phyloP scores from a whole-genome alignment of 768 basidiomycete genomes.

The Leccinum obscurum region DNA sequence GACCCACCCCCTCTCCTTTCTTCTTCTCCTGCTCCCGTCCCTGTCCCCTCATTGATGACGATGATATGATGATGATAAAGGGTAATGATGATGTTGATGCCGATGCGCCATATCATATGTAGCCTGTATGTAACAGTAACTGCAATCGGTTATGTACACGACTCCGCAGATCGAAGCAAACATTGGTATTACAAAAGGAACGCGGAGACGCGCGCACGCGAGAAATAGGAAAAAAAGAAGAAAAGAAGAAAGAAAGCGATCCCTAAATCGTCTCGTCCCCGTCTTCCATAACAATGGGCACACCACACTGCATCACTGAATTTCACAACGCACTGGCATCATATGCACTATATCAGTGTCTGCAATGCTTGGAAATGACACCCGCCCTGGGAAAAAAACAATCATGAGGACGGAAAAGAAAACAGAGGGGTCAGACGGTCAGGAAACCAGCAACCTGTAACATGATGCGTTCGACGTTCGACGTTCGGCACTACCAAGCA shows the following conservation, averaged over 20 bases:
- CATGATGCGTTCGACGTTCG: not conserved
- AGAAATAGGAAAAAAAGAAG: not conserved
- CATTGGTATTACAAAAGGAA: not conserved
- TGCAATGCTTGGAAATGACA: conserved; percentile 4
- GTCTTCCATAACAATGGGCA: conserved; percentile 26
- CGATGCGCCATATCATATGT: not conserved
- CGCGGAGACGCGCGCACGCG: not conserved
- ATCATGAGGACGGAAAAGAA: not conserved
- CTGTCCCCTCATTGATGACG: conserved; percentile 17
- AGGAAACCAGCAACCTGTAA: not conserved
- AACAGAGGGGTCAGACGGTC: not conserved
- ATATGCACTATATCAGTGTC: not conserved
- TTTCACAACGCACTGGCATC: conserved; percentile 17
- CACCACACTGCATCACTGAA: conserved; percentile 26
- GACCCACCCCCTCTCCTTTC: not conserved
- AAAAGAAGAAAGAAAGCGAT: not conserved
- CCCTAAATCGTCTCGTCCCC: not conserved
- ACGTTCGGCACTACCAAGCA: not conserved
- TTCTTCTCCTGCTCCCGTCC: not conserved
- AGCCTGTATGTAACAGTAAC: not conserved
- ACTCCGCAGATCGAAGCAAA: conserved; percentile 30
- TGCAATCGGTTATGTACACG: conserved; percentile 7
- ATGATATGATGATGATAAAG: not conserved
- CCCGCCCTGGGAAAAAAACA: not conserved
- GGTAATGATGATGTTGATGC: not conserved